These are phyloP conservation scores for Magnaporthales sp. DNA, from an alignment of 2,329 filamentous ascomycete genomes.

Conservation along the genomic window DNA sequence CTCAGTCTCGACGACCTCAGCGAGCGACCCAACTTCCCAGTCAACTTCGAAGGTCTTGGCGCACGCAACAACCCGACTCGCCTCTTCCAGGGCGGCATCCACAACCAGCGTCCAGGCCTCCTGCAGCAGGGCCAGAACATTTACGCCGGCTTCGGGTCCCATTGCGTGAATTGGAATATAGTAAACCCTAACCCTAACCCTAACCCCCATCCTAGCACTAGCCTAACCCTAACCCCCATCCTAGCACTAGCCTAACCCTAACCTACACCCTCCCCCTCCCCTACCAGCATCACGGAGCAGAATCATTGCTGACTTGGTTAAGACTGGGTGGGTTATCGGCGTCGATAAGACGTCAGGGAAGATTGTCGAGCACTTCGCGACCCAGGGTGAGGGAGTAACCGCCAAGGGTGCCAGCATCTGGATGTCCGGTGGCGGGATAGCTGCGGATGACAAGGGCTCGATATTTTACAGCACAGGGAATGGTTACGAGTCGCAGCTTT, in stretches of 20 bases:
- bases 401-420: conserved; percentile 34
- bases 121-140: conserved; percentile 29
- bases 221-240: too few relatives aligned
- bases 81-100: conserved; percentile 36
- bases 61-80: conserved; percentile 36
- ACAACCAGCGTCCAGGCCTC: conserved; percentile 36
- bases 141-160: conserved; percentile 40
- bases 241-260: too few relatives aligned
- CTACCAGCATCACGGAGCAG: too few relatives aligned
- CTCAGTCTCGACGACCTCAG: conserved; percentile 34
- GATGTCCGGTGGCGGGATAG: conserved; percentile 39
- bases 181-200: too few relatives aligned
- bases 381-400: conserved; percentile 30
- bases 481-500: conserved; percentile 36
- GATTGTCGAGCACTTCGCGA: conserved; percentile 33
- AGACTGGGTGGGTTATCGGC: conserved; percentile 33
- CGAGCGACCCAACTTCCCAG: conserved; percentile 30
- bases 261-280: too few relatives aligned
- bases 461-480: conserved; percentile 40
- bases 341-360: conserved; percentile 35
- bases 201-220: too few relatives aligned
- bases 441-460: conserved; percentile 35
- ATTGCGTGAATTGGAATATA: conserved; percentile 42
- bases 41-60: conserved; percentile 29
- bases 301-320: too few relatives aligned